Conservation (phyloP, 2,329 filamentous ascomycete genomes). For the Xenoacremonium recifei region DNA sequence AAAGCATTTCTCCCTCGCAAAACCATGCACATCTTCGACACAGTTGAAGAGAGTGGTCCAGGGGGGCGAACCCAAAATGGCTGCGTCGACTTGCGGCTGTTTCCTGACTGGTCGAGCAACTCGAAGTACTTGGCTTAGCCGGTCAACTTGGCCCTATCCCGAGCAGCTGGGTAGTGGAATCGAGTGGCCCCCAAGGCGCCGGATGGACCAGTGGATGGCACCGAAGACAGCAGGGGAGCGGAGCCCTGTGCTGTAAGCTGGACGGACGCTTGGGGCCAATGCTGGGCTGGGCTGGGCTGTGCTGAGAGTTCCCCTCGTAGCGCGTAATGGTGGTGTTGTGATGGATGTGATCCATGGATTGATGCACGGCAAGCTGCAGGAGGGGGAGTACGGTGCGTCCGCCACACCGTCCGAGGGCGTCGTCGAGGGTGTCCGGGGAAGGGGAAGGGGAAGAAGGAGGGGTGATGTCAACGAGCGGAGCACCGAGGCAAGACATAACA, state of each 20-base stretch:
- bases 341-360: constrained; percentile 11
- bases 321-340: constrained; percentile 10
- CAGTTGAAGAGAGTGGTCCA: neutral
- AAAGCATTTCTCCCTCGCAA: no score
- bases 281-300: neutral
- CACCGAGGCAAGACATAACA: constrained; percentile 10
- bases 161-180: constrained; percentile 5
- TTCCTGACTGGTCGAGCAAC: constrained; percentile 9
- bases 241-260: constrained; percentile 3
- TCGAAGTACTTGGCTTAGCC: constrained; percentile 1
- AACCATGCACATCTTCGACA: neutral
- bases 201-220: constrained; percentile 1
- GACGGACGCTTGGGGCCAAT: neutral
- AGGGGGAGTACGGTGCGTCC: constrained; percentile 16
- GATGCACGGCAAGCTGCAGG: constrained; percentile 6
- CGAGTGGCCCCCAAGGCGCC: constrained; percentile 4
- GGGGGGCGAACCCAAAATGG: no score
- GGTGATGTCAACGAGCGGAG: constrained; percentile 15
- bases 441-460: no score
- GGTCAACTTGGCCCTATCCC: constrained; percentile 1
- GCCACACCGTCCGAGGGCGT: constrained; percentile 12
- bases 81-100: constrained; percentile 7
- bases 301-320: neutral
- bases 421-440: constrained; percentile 7
- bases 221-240: constrained; percentile 2